phyloP scores from a whole-genome alignment of 805 yeast species.

The Yarrowia yakushimensis region DNA sequence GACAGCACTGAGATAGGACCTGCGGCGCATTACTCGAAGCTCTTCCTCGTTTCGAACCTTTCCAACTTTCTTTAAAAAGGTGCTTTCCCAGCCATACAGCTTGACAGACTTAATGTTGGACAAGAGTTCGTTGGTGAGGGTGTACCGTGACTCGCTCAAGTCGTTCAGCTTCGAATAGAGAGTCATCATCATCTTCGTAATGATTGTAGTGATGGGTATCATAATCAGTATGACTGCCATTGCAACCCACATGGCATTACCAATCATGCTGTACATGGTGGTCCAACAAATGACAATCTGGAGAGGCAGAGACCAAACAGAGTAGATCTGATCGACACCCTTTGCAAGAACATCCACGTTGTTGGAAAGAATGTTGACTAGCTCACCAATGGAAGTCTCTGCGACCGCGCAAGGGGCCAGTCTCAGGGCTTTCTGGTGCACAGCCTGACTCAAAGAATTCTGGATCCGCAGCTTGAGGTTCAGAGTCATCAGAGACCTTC shows the following conservation, averaged over 20 bases:
- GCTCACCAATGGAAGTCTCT: slow-evolving; percentile 79
- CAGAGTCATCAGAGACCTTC: slow-evolving; percentile 69
- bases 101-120: slow-evolving; percentile 88
- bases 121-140: slow-evolving; percentile 78
- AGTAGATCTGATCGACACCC: slow-evolving; percentile 63
- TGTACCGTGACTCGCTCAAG: slow-evolving; percentile 85
- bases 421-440: slow-evolving; percentile 66
- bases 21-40: slow-evolving; percentile 65
- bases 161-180: slow-evolving; percentile 64
- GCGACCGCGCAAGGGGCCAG: slow-evolving; percentile 63
- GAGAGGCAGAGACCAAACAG: slow-evolving; percentile 91
- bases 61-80: slow-evolving; percentile 69
- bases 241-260: slow-evolving; percentile 91
- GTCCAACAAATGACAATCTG: slow-evolving; percentile 73
- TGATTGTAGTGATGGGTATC: slow-evolving; percentile 71
- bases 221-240: slow-evolving; percentile 69
- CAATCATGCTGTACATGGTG: slow-evolving; percentile 68
- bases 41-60: slow-evolving; percentile 86
- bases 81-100: slow-evolving; percentile 92
- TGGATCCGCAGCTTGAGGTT: slow-evolving; percentile 66
- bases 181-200: slow-evolving; percentile 51
- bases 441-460: slow-evolving; percentile 57
- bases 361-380: slow-evolving; percentile 90
- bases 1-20: slow-evolving; percentile 70
- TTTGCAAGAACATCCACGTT: slow-evolving; percentile 36